phyloP scores from a whole-genome alignment of 2,329 filamentous ascomycete genomes.

The Colletotrichum kahawae region DNA sequence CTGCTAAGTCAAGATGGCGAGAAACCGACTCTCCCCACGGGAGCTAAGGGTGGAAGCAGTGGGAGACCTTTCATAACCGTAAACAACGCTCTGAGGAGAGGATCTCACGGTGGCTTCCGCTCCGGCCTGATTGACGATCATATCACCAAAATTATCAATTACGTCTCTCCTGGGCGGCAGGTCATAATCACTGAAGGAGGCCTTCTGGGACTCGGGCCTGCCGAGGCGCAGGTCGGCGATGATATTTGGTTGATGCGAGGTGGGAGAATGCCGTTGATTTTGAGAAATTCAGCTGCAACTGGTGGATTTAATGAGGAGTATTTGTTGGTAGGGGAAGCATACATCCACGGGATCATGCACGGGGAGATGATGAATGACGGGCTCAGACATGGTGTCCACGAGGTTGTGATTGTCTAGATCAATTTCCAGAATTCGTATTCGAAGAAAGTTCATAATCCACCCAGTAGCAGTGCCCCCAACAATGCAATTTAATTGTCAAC shows the following conservation, averaged over 20 bases:
- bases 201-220: neutral
- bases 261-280: neutral
- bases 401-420: neutral
- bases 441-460: no score
- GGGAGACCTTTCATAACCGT: neutral
- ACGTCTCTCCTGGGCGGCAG: neutral
- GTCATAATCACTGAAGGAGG: neutral
- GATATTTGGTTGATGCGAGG: constrained; percentile 8
- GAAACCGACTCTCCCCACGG: neutral
- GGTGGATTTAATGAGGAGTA: neutral
- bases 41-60: neutral
- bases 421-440: no score
- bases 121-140: neutral
- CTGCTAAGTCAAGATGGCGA: neutral
- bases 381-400: neutral
- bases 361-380: neutral
- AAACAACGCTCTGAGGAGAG: neutral
- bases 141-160: neutral
- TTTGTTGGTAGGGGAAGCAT: neutral
- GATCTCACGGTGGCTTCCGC: neutral
- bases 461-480: no score
- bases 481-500: no score
- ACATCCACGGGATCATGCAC: constrained; percentile 7
- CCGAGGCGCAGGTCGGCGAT: neutral
- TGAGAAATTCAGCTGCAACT: neutral